A percentile compares a stretch with the other conserved stretches of the same genome.
Conservation (phyloP, 345 rosid genomes). For the Euphorbia tirucalli region DNA sequence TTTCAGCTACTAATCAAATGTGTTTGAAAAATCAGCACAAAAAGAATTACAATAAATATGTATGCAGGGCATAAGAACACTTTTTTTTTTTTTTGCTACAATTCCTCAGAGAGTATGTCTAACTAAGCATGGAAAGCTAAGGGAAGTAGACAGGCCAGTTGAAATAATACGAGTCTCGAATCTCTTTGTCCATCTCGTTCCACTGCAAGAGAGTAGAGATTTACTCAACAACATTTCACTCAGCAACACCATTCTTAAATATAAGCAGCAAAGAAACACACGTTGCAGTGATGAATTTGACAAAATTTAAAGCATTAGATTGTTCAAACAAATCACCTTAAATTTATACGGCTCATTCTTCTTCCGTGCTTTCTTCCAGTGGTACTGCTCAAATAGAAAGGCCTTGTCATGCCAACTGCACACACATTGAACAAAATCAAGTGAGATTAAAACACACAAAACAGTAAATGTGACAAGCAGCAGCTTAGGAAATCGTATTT, state of each 20-base stretch:
- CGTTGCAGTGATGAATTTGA: not conserved
- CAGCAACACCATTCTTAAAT: not conserved
- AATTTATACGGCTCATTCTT: constrained; percentile 76
- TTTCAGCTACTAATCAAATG: not conserved
- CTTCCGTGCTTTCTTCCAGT: constrained; percentile 76
- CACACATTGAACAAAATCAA: constrained; percentile 30
- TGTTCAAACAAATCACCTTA: constrained; percentile 41
- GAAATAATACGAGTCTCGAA: constrained; percentile 67
- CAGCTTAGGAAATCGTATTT: not conserved
- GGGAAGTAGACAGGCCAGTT: constrained; percentile 87
- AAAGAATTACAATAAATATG: not conserved
- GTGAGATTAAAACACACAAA: constrained; percentile 6
- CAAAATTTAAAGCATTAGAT: constrained; percentile 1
- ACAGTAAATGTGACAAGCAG: not conserved
- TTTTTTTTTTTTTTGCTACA: not conserved
- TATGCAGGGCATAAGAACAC: not conserved
- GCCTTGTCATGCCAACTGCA: constrained; percentile 95
- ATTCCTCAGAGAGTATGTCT: not conserved
- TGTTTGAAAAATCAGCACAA: constrained; percentile 6
- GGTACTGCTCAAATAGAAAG: constrained; percentile 77
- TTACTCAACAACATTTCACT: not conserved
- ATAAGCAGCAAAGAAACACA: not conserved
- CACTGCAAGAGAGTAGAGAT: constrained; percentile 46
- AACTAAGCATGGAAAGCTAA: constrained; percentile 25
- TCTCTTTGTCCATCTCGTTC: constrained; percentile 76